These are phyloP conservation scores for Beauveria bassiana DNA, from an alignment of 2,329 filamentous ascomycete genomes.

Conservation along the genomic window DNA sequence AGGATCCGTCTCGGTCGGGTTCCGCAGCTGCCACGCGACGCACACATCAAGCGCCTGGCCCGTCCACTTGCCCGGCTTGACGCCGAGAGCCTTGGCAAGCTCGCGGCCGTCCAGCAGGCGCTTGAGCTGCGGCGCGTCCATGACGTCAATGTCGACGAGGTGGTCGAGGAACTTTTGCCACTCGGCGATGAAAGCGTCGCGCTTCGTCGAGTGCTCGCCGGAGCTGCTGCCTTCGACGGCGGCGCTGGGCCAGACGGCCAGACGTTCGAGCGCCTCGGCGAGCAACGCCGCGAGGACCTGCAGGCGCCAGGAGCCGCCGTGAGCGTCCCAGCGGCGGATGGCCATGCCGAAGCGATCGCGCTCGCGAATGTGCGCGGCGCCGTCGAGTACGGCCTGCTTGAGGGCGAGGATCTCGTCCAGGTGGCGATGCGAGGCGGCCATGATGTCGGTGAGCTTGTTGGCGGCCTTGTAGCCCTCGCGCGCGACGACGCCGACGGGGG, in stretches of 20 bases:
- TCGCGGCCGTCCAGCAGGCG: conserved; percentile 67
- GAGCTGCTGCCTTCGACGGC: not conserved
- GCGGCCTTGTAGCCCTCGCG: conserved; percentile 73
- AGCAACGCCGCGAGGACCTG: conserved; percentile 63
- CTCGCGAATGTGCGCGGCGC: conserved; percentile 37
- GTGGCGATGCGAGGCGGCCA: conserved; percentile 58
- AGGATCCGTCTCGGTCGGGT: conserved; percentile 58
- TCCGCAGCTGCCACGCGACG: conserved; percentile 80
- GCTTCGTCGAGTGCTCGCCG: conserved; percentile 24
- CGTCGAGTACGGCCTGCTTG: conserved; percentile 46
- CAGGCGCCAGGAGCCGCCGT: conserved; percentile 57
- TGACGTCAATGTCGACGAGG: conserved; percentile 44
- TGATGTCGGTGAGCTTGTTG: conserved; percentile 64
- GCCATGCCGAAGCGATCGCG: conserved; percentile 66
- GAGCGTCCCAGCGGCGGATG: conserved; percentile 62
- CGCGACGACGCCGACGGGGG: conserved; percentile 44
- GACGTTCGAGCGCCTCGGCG: conserved; percentile 47
- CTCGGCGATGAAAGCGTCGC: conserved; percentile 36
- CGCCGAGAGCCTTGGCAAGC: conserved; percentile 58
- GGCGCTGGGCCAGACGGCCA: conserved; percentile 24
- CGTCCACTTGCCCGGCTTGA: conserved; percentile 80
- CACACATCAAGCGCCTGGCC: conserved; percentile 69
- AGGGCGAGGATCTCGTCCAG: conserved; percentile 53
- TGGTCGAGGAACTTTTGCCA: conserved; percentile 53
- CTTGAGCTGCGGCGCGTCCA: conserved; percentile 51